Conservation (phyloP, 139 green algal species). For the Picochlorum sp. region DNA sequence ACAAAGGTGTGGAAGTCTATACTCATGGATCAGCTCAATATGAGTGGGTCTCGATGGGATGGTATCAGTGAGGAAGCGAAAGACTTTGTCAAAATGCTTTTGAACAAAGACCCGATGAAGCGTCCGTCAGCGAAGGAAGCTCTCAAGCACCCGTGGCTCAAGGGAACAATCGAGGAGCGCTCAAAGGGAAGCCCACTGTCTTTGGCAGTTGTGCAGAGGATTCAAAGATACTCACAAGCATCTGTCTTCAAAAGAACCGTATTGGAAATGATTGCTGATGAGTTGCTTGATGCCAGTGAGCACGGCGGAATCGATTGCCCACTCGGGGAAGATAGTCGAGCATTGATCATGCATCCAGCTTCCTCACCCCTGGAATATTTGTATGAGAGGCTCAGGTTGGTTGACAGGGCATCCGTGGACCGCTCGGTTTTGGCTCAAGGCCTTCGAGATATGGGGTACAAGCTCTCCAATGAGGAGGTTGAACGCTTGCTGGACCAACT, state of each 20-base stretch:
- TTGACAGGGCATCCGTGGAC: conserved; percentile 19
- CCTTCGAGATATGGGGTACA: conserved; percentile 45
- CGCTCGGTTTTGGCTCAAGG: conserved; percentile 37
- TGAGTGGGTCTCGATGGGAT: conserved; percentile 46
- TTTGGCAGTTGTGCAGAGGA: conserved; percentile 63
- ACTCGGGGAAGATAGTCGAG: background rate
- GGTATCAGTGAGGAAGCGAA: conserved; percentile 63
- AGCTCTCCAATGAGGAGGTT: conserved; percentile 35
- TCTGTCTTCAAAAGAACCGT: conserved; percentile 69
- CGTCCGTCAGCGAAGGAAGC: conserved; percentile 62
- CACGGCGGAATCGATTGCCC: background rate
- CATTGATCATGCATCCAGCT: conserved; percentile 5
- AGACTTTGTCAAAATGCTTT: conserved; percentile 70
- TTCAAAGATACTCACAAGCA: conserved; percentile 57
- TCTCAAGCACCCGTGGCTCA: conserved; percentile 68
- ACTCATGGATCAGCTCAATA: conserved; percentile 58
- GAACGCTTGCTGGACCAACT: conserved; percentile 38
- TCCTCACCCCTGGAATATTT: conserved; percentile 21
- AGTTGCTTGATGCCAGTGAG: conserved; percentile 46
- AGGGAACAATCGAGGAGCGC: conserved; percentile 36
- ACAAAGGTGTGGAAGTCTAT: conserved; percentile 66
- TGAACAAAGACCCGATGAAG: conserved; percentile 55
- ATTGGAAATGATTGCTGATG: conserved; percentile 80
- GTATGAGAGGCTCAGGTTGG: conserved; percentile 13
- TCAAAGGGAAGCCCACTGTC: conserved; percentile 36